Base-by-base conservation (phyloP, 805 yeast species). In the Barnettozyma wickerhamii region DNA sequence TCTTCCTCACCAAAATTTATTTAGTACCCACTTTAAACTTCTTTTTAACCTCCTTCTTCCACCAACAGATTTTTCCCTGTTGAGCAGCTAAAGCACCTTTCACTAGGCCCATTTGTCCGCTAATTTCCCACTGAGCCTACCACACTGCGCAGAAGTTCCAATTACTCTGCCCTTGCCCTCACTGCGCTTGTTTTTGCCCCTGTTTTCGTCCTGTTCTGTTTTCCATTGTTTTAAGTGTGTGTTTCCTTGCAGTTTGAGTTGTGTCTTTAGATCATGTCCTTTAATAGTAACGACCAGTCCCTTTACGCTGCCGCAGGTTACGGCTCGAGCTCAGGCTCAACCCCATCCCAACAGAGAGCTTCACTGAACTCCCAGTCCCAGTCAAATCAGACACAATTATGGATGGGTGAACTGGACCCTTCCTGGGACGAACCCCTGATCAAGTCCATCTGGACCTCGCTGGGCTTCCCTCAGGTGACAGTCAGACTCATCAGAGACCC, bases 381-480 rank as follows among this genome's bases (percentile, higher is more conserved):
- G 19, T 21, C 37, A 6, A n/a, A n/a, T n/a, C 38, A 40, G 20
- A 10, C 35, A 9, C 70, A 66, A 41, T 56, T 84, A 37, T 84
- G 90, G 84, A 90, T 89, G 95, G 97, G 96, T 18, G 96, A 87
- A 53, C 64, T 89, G 33, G 96, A 88, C 51, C 85, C 85, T 9
- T 68, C 75, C 58, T 85, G 95, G 89, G 86, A 84, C 45, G 96
- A 89, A 57, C 59, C 65, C 30, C 66, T 74, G 10, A 73, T 90
- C 39, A 70, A 69, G 36, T 74, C 75, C 43, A 74, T 89, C 34
- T 89, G 96, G 96, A 59, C 71, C 4, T 53, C 71, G 19, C 63
- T 81, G 10, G 88, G 93, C n/a, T 86, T 82, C 48, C 67, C 66
- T 18, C 56, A 63, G 12, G 68, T 66, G 62, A 81, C 55, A 14